A percentile compares a stretch with the other conserved stretches of the same genome.
Conservation (phyloP, 768 basidiomycete genomes). For the Serendipita vermifera region DNA sequence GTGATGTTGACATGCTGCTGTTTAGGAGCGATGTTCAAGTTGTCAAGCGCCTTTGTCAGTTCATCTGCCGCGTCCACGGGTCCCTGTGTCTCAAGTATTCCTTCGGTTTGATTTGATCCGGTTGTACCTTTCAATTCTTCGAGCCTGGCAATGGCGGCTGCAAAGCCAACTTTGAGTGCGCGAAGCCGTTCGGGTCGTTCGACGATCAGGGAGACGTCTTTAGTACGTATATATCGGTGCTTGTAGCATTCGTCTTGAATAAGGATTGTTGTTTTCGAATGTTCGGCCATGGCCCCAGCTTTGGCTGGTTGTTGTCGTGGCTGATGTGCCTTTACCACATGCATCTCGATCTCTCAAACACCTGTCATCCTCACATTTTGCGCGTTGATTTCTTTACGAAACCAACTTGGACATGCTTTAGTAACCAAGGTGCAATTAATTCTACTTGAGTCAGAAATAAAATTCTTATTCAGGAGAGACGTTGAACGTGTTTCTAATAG, state of each 20-base stretch:
- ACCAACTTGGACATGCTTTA: too few relatives aligned
- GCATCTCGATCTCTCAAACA: too few relatives aligned
- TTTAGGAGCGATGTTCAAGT: background rate
- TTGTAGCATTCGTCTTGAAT: constrained; percentile 62
- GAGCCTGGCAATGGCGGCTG: constrained; percentile 63
- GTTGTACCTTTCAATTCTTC: constrained; percentile 28
- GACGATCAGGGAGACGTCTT: constrained; percentile 62
- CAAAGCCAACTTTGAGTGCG: constrained; percentile 70
- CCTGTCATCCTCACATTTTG: too few relatives aligned
- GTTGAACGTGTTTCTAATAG: too few relatives aligned
- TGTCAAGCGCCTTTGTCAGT: background rate
- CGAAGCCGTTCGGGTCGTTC: constrained; percentile 83
- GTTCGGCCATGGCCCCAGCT: too few relatives aligned
- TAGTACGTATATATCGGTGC: constrained; percentile 67
- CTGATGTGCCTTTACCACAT: too few relatives aligned
- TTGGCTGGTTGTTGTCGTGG: too few relatives aligned
- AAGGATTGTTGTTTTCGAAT: constrained; percentile 23
- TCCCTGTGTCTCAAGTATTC: background rate
- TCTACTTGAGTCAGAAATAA: too few relatives aligned
- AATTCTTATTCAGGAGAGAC: too few relatives aligned
- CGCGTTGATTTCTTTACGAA: too few relatives aligned
- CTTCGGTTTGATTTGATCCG: background rate
- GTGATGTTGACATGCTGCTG: background rate
- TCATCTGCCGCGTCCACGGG: background rate
- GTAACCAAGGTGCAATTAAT: too few relatives aligned